A percentile compares a stretch with the other conserved stretches of the same genome.
phyloP scores from a whole-genome alignment of 192 early-diverging fungal species.

The Entomortierella chlamydospora region DNA sequence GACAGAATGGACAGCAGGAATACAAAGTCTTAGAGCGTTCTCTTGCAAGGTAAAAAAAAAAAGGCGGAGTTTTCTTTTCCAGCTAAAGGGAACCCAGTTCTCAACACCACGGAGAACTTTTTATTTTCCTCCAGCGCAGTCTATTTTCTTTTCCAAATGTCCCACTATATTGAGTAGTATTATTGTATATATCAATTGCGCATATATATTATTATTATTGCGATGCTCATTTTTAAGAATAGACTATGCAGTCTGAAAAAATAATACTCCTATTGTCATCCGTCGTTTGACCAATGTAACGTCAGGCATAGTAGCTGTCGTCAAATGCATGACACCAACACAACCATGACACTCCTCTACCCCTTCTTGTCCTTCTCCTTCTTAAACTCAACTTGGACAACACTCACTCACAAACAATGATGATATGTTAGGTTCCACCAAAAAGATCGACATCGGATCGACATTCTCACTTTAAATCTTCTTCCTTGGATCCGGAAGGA shows the following conservation, averaged over 20 bases:
- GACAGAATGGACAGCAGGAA: conserved; percentile 48
- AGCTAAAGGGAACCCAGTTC: not conserved
- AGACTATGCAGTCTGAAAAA: not conserved
- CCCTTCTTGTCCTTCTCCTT: not conserved
- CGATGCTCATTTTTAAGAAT: no score
- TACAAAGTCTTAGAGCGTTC: conserved; percentile 51
- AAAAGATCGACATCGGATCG: conserved; percentile 54
- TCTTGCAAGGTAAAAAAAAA: conserved; percentile 35
- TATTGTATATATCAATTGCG: no score
- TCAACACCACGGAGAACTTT: not conserved
- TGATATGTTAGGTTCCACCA: conserved; percentile 48
- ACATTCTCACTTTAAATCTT: conserved; percentile 49
- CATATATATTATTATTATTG: no score
- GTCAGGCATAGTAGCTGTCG: no score
- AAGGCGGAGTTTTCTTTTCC: not conserved
- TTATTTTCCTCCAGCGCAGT: not conserved
- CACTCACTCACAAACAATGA: not conserved
- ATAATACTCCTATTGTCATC: not conserved
- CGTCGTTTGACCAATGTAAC: not conserved
- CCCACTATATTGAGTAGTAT: no score
- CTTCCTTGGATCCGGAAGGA: conserved; percentile 54
- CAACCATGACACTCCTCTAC: conserved; percentile 1
- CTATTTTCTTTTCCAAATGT: not conserved
- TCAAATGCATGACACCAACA: no score
- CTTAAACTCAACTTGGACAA: not conserved